A percentile compares a stretch with the other conserved stretches of the same genome.
phyloP scores from a whole-genome alignment of 2,329 filamentous ascomycete genomes.

The Rutstroemia sp. region DNA sequence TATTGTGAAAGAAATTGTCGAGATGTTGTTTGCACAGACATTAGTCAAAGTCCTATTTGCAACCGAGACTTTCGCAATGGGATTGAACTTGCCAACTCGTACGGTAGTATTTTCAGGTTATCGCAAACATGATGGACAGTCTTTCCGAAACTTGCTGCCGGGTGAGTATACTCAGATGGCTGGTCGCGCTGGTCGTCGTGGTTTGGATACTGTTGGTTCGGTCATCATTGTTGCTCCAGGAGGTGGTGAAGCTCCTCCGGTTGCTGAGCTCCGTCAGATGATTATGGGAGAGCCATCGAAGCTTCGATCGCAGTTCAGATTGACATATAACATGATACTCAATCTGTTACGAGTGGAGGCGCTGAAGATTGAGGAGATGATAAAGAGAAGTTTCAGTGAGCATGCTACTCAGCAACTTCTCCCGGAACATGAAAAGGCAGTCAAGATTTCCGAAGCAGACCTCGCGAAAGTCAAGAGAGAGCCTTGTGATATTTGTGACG shows the following conservation, averaged over 20 bases:
- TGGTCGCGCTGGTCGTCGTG: conserved; percentile 84
- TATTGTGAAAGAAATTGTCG: conserved; percentile 96
- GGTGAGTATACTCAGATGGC: conserved; percentile 99
- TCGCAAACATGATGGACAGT: conserved; percentile 89
- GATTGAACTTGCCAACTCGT: conserved; percentile 86
- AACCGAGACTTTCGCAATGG: conserved; percentile 98
- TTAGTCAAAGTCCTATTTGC: conserved; percentile 96
- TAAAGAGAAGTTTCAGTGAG: conserved; percentile 98
- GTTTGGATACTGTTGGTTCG: conserved; percentile 84
- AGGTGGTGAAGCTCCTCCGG: conserved; percentile 81
- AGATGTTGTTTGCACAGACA: conserved; percentile 91
- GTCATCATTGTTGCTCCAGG: conserved; percentile 85
- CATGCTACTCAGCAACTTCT: conserved; percentile 92
- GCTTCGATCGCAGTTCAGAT: conserved; percentile 86
- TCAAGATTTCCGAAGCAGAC: conserved; percentile 86
- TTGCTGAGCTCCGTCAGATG: conserved; percentile 79
- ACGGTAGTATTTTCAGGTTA: conserved; percentile 98
- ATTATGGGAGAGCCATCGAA: conserved; percentile 94
- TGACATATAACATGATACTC: conserved; percentile 99
- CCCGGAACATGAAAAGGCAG: conserved; percentile 91
- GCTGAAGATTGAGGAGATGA: conserved; percentile 99
- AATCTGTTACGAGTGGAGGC: conserved; percentile 93
- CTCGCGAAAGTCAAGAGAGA: conserved; percentile 85
- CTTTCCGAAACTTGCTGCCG: conserved; percentile 82
- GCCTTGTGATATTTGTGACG: conserved; percentile 72